phyloP scores from a whole-genome alignment of 208 protist genomes.

The Kentomonas sorsogonicus region DNA sequence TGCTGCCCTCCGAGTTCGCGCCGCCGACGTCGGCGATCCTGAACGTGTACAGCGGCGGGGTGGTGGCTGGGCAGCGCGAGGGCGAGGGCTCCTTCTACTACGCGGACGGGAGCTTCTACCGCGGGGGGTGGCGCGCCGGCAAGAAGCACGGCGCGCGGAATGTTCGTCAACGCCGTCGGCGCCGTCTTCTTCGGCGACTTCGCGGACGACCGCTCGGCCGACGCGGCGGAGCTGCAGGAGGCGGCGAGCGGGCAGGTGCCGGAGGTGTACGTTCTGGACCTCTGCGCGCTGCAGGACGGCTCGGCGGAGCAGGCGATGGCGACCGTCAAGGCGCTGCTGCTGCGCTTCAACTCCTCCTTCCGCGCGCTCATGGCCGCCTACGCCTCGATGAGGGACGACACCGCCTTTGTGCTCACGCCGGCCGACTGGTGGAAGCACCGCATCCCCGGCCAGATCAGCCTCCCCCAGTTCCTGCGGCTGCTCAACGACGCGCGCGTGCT shows the following conservation, averaged over 20 bases:
- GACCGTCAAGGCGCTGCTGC: constrained; percentile 40
- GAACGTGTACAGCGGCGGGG: constrained; percentile 76
- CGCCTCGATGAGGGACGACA: constrained; percentile 21
- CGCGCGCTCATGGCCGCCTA: constrained; percentile 53
- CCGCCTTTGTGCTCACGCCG: constrained; percentile 53
- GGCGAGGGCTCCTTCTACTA: constrained; percentile 80
- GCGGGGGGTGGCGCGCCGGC: constrained; percentile 68
- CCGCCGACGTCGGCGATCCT: constrained; percentile 34
- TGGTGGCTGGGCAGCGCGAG: constrained; percentile 48
- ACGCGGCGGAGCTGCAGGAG: constrained; percentile 14
- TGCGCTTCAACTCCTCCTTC: constrained; percentile 70
- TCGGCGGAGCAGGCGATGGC: constrained; percentile 17
- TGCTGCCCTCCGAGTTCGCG: constrained; percentile 24
- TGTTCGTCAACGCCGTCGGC: constrained; percentile 52
- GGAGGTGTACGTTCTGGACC: constrained; percentile 23
- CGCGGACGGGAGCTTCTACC: constrained; percentile 81
- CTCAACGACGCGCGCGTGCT: constrained; percentile 56
- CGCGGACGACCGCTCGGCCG: constrained; percentile 15
- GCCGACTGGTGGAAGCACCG: constrained; percentile 73
- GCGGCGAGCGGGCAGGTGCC: constrained; percentile 29
- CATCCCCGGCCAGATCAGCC: constrained; percentile 43
- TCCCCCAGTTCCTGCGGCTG: constrained; percentile 64
- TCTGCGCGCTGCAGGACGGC: constrained; percentile 31
- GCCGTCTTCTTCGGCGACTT: constrained; percentile 30
- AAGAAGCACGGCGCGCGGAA: constrained; percentile 53